A percentile compares a stretch with the other conserved stretches of the same genome.
These are phyloP conservation scores for Pythium dissotocum DNA, from an alignment of 352 stramenopile species.

Conservation along the genomic window DNA sequence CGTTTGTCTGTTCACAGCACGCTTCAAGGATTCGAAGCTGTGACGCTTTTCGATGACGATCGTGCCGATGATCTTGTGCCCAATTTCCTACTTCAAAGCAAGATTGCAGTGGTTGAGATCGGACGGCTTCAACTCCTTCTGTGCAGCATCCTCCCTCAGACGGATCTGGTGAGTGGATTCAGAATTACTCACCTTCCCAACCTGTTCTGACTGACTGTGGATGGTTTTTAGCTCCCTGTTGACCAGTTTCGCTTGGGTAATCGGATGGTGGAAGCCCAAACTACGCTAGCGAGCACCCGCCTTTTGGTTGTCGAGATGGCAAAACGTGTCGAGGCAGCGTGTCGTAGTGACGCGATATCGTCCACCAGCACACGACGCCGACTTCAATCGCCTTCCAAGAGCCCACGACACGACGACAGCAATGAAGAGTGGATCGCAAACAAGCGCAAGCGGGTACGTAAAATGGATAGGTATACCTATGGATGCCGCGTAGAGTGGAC, in stretches of 20 bases:
- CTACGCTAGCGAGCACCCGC: neutral
- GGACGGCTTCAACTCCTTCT: slow-evolving; percentile 27
- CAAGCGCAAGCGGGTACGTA: slow-evolving; percentile 30
- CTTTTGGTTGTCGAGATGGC: slow-evolving; percentile 10
- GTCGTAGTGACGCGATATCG: neutral
- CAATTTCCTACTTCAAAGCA: neutral
- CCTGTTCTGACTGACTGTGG: neutral
- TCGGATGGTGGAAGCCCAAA: slow-evolving; percentile 7
- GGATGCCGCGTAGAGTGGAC: neutral
- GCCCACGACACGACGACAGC: slow-evolving; percentile 13
- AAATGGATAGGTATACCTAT: neutral
- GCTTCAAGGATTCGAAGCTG: slow-evolving; percentile 12
- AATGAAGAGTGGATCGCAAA: slow-evolving; percentile 19
- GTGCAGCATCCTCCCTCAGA: slow-evolving; percentile 16
- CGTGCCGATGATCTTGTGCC: slow-evolving; percentile 12
- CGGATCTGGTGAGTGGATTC: slow-evolving; percentile 14
- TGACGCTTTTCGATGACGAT: neutral
- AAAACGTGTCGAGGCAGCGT: slow-evolving; percentile 6
- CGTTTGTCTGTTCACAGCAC: slow-evolving; percentile 26
- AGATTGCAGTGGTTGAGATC: slow-evolving; percentile 5
- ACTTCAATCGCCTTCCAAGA: slow-evolving; percentile 20
- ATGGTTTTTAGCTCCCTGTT: slow-evolving; percentile 6
- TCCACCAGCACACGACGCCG: neutral
- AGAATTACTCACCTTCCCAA: neutral
- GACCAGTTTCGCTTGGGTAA: slow-evolving; percentile 13